Evolutionary conservation across 257 asterid genomes (phyloP).

Genomic region (Salvia rosmarinus): DNA sequence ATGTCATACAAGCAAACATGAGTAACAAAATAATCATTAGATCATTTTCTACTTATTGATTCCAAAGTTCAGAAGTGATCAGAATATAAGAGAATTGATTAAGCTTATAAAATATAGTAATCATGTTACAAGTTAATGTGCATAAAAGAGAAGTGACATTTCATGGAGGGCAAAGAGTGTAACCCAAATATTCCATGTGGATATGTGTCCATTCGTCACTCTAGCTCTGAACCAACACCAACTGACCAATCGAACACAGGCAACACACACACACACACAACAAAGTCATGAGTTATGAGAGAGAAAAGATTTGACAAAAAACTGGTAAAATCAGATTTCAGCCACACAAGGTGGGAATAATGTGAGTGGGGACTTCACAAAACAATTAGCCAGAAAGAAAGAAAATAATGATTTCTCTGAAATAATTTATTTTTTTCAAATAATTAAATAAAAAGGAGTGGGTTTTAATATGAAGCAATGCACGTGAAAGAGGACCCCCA

Average conservation of each 20-base stretch:
- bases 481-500: constrained; percentile 51
- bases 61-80: background rate
- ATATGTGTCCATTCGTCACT: constrained; percentile 24
- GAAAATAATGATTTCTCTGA: constrained; percentile 10
- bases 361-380: constrained; percentile 28
- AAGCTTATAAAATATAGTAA: too few species aligned
- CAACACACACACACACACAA: background rate
- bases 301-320: constrained; percentile 28
- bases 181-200: constrained; percentile 20
- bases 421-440: background rate
- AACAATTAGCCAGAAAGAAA: constrained; percentile 1
- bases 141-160: background rate
- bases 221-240: constrained; percentile 5
- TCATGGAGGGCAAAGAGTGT: background rate
- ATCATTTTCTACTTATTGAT: background rate
- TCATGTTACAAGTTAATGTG: background rate
- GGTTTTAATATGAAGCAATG: constrained; percentile 21
- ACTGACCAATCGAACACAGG: constrained; percentile 15
- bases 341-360: constrained; percentile 43
- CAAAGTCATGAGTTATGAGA: background rate
- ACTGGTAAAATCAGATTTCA: constrained; percentile 30
- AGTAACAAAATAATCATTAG: background rate
- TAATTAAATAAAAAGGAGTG: background rate
- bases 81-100: too few species aligned
- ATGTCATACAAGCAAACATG: background rate